Evolutionary conservation across 1,284 basidiomycete species (phyloP).

Genomic region (Tilletia caries): DNA sequence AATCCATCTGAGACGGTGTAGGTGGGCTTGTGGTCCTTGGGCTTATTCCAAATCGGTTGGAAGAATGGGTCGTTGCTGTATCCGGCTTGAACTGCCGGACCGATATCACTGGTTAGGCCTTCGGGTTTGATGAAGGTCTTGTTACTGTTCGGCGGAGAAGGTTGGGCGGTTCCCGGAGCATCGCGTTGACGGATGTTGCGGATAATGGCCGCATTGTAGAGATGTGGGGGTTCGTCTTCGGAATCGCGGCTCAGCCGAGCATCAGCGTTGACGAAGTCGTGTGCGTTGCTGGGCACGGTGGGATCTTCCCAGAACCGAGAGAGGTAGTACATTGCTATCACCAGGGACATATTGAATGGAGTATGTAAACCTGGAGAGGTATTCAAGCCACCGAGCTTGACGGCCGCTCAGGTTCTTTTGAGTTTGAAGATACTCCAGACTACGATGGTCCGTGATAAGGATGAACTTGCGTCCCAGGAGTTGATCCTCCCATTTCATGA

Average conservation of each 20-base stretch:
- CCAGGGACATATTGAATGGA: conserved; percentile 53
- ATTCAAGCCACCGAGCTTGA: conserved; percentile 55
- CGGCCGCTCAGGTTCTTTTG: conserved; percentile 52
- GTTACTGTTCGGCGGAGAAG: not conserved
- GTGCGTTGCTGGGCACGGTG: not conserved
- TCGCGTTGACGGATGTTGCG: not conserved
- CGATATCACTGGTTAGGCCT: not conserved
- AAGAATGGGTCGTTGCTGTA: conserved; percentile 1
- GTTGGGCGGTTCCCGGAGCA: not conserved
- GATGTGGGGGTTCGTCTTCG: not conserved
- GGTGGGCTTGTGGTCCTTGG: not conserved
- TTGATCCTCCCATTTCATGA: conserved; percentile 17
- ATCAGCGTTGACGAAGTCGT: conserved; percentile 7
- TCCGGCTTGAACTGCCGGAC: not conserved
- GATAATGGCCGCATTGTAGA: not conserved
- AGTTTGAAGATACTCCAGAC: conserved; percentile 35
- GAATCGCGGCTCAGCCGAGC: not conserved
- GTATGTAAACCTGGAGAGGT: conserved; percentile 53
- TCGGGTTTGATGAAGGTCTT: not conserved
- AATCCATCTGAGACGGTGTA: not conserved
- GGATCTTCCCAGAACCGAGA: conserved; percentile 16
- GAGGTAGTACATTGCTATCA: conserved; percentile 18
- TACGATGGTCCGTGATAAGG: conserved; percentile 20
- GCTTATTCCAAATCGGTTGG: not conserved
- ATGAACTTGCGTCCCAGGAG: conserved; percentile 19